phyloP scores from a whole-genome alignment of 768 basidiomycete species.

The Paxillus involutus region DNA sequence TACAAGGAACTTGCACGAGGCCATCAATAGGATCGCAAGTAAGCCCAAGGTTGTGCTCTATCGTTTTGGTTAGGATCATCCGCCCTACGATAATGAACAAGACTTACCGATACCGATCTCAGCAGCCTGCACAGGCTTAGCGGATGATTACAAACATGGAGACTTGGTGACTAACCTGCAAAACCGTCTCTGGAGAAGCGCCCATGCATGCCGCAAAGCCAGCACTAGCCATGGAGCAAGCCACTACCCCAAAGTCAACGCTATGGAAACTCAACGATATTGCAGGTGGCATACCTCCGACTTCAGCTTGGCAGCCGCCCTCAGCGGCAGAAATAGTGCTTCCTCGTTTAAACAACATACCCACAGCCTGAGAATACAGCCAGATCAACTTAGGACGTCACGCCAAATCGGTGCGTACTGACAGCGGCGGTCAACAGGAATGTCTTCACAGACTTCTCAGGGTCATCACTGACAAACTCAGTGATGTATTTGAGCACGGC shows the following conservation, averaged over 20 bases:
- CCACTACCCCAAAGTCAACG: slow-evolving; percentile 48
- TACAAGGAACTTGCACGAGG: slow-evolving; percentile 93
- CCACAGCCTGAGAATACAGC: slow-evolving; percentile 58
- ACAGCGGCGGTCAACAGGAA: slow-evolving; percentile 90
- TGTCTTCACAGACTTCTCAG: slow-evolving; percentile 82
- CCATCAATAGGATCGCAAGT: slow-evolving; percentile 96
- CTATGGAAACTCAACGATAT: neutral
- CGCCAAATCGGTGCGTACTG: slow-evolving; percentile 23
- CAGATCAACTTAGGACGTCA: slow-evolving; percentile 6
- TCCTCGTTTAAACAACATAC: slow-evolving; percentile 97
- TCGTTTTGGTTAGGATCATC: slow-evolving; percentile 3
- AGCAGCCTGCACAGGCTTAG: slow-evolving; percentile 52
- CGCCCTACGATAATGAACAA: neutral
- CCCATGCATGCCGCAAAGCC: slow-evolving; percentile 96
- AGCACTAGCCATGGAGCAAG: slow-evolving; percentile 93
- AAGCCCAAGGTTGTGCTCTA: slow-evolving; percentile 83
- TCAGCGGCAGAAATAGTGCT: slow-evolving; percentile 96
- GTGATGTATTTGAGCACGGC: slow-evolving; percentile 87
- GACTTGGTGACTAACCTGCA: slow-evolving; percentile 50
- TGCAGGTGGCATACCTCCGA: slow-evolving; percentile 60
- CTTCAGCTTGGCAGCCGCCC: slow-evolving; percentile 94
- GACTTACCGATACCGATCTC: slow-evolving; percentile 84
- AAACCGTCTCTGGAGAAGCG: slow-evolving; percentile 77
- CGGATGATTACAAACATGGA: neutral
- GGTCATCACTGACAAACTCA: slow-evolving; percentile 92